Base-by-base conservation (phyloP, 1,139 yeast species). In the Ogataea hybrid region DNA sequence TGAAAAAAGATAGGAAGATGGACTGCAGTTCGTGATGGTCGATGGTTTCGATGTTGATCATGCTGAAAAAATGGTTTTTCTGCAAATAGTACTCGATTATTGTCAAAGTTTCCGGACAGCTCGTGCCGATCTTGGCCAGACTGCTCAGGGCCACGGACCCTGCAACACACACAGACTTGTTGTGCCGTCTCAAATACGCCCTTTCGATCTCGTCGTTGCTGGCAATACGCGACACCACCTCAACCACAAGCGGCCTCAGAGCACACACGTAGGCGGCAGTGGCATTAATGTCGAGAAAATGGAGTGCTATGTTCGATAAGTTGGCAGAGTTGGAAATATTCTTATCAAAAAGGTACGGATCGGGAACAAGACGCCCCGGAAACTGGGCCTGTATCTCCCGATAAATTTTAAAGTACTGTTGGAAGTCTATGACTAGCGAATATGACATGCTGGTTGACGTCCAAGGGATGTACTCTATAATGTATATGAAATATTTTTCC, bases 201-300 rank as follows among this genome's bases (percentile, higher is more conserved):
- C 42, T 50, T 44, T 58, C 62, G 14, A 57, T 25, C 10, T 39
- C 28, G 3, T 41, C 45, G 35, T 70, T 61, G 5, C 67, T 62
- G 22, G 81, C 71, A 83, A 92, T 79, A 54, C 89, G 70, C n/a
- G 90, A 73, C 15, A 76, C 70, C 17, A 86, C 56, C 48, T 86
- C 95, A 38, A 84, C 69, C 48, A 78, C 74, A 1, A 88, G 61
- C 6, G 76, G 73, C 43, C 71, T 69, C 56, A 72, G 81, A 11
- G 84, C 68, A 54, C 72, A 76, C 28, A 76, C 63, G 27, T 68
- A 63, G 9, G 74, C 62, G 32, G 69, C 49, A 1, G 80, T 68
- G 23, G 67, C 52, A n/a, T 48, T 45, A 15, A 67, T 65, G 36
- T 70, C 60, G 48, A 77, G 64, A 39, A 78, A 69, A 48, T 57